Base-by-base conservation (phyloP, 495 filamentous ascomycete genomes). In the Aspergillus heteromorphus region DNA sequence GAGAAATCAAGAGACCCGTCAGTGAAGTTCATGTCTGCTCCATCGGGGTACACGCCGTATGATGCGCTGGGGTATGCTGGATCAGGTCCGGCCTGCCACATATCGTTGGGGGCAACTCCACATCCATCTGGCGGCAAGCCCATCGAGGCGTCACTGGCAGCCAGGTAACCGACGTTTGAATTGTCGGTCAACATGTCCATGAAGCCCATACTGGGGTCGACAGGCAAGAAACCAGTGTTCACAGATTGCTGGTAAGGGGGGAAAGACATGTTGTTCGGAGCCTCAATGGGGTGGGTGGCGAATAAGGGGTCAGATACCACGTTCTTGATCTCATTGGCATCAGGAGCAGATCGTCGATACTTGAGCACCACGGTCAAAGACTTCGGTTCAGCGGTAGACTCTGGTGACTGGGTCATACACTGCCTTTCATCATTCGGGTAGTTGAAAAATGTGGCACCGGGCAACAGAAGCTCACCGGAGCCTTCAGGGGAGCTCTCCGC, bases 401-500 rank as follows among this genome's bases (percentile, higher is more conserved):
- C 40, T 7, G 50, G 31, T 11, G 6, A 8, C 18, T 21, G 9
- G 8, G 17, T 29, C 11, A 45, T 10, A 16, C 1, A 19, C 11
- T 18, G 25, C 11, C 21, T 6, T 17, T 8, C 51, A 38, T 55
- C 53, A 18, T 58, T 60, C 0, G 58, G 63, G 17, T 53, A 45
- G 3, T 57, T 51, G 7, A 66, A 56, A 7, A 63, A 59, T 3
- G 45, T 49, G 9, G 63, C 63, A 2, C 58, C 60, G 6, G 58
- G 47, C 3, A 60, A 51, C 40, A 61, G 27, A 2, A 61, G 11
- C 16, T 65, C 48, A 4, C 48, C 49, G 9, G 48, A 23, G 43
- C 16, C 21, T 4, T 31, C 34, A 3, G 55, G 10, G 23, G 38
- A 48, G 31, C 27, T 52, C 7, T 41, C 56, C 2, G 48, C 51